Evolutionary conservation across 805 yeast species (phyloP).

Genomic region (Lipomyces lipofer): DNA sequence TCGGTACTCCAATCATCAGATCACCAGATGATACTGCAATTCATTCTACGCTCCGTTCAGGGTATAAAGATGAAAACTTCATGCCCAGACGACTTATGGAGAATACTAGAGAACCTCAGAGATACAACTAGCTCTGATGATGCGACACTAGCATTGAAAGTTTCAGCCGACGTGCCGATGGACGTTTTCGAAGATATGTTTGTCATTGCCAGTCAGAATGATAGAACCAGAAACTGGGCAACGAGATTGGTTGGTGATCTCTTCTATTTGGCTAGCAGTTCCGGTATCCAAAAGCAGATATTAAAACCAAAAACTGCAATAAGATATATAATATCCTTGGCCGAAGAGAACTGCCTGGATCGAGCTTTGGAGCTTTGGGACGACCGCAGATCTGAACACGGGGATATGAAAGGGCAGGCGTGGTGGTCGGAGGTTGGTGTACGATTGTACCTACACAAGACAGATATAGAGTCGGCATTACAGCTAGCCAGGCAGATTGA

Average conservation of each 20-base stretch:
- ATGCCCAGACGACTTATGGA: too few species aligned
- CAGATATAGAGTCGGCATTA: conserved; percentile 16
- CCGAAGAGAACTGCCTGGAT: neutral
- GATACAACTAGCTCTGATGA: too few species aligned
- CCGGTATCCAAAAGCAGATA: neutral
- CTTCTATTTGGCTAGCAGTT: neutral
- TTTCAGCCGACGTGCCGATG: neutral
- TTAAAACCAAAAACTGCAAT: neutral
- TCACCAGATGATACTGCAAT: too few species aligned
- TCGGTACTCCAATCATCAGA: too few species aligned
- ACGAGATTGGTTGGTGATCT: conserved; percentile 15
- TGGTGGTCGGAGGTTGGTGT: conserved; percentile 20
- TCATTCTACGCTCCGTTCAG: too few species aligned
- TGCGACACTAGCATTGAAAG: neutral
- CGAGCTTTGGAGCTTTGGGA: conserved; percentile 16
- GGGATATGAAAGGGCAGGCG: neutral
- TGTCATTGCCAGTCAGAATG: neutral
- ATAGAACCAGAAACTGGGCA: neutral
- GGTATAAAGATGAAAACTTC: too few species aligned
- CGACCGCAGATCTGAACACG: neutral
- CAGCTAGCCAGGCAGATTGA: conserved; percentile 10
- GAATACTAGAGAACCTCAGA: too few species aligned
- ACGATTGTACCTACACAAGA: conserved; percentile 5
- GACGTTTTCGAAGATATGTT: neutral
- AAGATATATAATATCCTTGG: conserved; percentile 10